These are phyloP conservation scores for Zymoseptoria brevis DNA, from an alignment of 2,329 filamentous ascomycete species.

Conservation along the genomic window DNA sequence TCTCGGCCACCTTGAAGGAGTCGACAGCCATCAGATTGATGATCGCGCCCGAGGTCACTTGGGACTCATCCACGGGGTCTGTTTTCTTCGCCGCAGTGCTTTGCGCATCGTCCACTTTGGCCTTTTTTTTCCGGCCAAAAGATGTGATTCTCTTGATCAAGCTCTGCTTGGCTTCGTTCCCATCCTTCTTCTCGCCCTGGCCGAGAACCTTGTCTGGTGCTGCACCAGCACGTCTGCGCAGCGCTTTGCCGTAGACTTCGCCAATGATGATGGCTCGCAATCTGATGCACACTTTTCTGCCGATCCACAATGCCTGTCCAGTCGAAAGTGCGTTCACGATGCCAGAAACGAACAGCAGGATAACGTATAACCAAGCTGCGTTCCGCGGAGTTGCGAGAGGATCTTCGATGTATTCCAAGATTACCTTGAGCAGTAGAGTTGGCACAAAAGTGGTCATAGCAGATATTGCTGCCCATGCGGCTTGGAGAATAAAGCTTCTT, in stretches of 20 bases:
- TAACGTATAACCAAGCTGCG: slow-evolving; percentile 92
- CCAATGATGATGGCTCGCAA: slow-evolving; percentile 92
- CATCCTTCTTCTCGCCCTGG: slow-evolving; percentile 34
- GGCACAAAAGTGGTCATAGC: slow-evolving; percentile 85
- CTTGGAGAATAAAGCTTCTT: slow-evolving; percentile 65
- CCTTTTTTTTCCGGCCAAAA: slow-evolving; percentile 52
- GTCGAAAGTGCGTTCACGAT: slow-evolving; percentile 73
- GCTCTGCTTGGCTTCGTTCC: slow-evolving; percentile 34
- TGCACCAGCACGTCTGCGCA: slow-evolving; percentile 81
- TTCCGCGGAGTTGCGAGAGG: slow-evolving; percentile 68
- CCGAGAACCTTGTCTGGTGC: slow-evolving; percentile 65
- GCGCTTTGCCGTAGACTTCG: slow-evolving; percentile 92
- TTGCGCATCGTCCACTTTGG: slow-evolving; percentile 34
- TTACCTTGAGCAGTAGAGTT: slow-evolving; percentile 81
- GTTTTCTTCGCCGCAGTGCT: slow-evolving; percentile 29
- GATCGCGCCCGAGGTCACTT: slow-evolving; percentile 93
- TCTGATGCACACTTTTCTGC: slow-evolving; percentile 87
- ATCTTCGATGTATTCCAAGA: slow-evolving; percentile 87
- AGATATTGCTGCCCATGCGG: slow-evolving; percentile 67
- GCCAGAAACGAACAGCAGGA: slow-evolving; percentile 77
- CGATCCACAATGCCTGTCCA: slow-evolving; percentile 84
- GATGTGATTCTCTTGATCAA: slow-evolving; percentile 42
- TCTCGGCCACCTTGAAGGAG: slow-evolving; percentile 95
- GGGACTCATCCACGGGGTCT: slow-evolving; percentile 42
- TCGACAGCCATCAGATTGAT: slow-evolving; percentile 99